Evolutionary conservation across 169 alveolate genomes (phyloP).

Genomic region (Blepharisma undulans): DNA sequence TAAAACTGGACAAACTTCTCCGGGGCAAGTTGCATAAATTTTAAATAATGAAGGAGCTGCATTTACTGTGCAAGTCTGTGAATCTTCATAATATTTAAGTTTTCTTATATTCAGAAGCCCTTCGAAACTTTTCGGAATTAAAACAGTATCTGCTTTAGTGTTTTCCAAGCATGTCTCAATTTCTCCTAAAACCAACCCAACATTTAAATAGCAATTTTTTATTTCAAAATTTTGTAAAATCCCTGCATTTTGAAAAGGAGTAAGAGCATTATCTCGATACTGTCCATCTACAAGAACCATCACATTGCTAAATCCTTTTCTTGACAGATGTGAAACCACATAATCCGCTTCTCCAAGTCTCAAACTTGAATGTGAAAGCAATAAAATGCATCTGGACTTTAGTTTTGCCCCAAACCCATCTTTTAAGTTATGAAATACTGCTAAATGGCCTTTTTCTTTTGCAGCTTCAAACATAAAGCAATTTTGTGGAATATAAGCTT

Average conservation of each 20-base stretch:
- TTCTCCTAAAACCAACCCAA: neutral
- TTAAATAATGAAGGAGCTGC: neutral
- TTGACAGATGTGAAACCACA: neutral
- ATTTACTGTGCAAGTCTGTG: too few species aligned
- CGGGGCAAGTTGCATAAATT: neutral
- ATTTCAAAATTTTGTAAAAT: neutral
- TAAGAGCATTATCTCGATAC: neutral
- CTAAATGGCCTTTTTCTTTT: conserved; percentile 19
- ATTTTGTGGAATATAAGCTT: conserved; percentile 21
- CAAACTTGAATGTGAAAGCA: conserved; percentile 14
- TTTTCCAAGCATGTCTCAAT: neutral
- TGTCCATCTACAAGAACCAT: neutral
- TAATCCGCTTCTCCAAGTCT: conserved; percentile 43
- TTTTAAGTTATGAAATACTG: neutral
- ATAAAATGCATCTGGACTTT: neutral
- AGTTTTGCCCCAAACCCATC: conserved; percentile 27
- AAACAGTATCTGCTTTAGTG: neutral
- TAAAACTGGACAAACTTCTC: neutral
- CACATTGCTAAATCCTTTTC: neutral
- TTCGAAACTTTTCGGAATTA: neutral
- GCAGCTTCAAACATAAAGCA: conserved; percentile 37
- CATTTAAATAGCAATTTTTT: neutral
- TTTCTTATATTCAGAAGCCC: neutral
- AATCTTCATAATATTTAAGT: neutral
- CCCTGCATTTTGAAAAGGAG: neutral